Base-by-base conservation (phyloP, 176 grass and related monocot species). In the Alloteropsis semialata region DNA sequence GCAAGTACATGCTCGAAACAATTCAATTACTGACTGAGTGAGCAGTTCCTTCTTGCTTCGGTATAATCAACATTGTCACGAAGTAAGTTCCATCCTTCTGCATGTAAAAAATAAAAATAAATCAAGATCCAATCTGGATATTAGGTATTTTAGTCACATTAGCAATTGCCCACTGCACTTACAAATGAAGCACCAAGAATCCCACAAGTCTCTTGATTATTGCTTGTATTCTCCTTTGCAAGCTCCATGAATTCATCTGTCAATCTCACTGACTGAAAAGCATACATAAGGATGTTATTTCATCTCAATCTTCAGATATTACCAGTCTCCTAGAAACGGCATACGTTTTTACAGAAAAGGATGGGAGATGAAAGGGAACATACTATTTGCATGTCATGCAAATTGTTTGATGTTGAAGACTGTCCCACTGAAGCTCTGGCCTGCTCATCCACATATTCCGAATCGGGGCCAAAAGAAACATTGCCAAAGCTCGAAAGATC, bases 181-280 rank as follows among this genome's bases (percentile, higher is more conserved):
- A 99, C 96, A 89, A 96, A 70, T 82, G 89, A 94, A 90, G 96
- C 93, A 37, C 96, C 96, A 81, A 99, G 91, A 85, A 99, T 90
- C 61, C 96, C 96, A 68, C 96, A 99, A 50, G 93, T 96, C 80
- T 99, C 96, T 19, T 90, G 77, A 74, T 99, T 91, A 48, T 82
- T 90, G 76, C 87, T 73, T 24, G 96, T 99, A 69, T 99, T 99
- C 58, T 96, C 96, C 88, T 96, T 96, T 36, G 96, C 91, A 82
- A 99, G 96, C 72, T 96, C 91, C 80, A 99, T 90, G 82, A 99
- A 99, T 85, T 99, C 96, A 32, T 94, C 96, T 34, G 88, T 96
- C 91, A 99, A 87, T 87, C 89, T 89, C 36, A 46, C 74, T 10
- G 96, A 99, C 96, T 96, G 90, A 60, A 92, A 33, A 67, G 68